Evolutionary conservation across 768 basidiomycete genomes (phyloP).

Genomic region (Trametes meyenii): DNA sequence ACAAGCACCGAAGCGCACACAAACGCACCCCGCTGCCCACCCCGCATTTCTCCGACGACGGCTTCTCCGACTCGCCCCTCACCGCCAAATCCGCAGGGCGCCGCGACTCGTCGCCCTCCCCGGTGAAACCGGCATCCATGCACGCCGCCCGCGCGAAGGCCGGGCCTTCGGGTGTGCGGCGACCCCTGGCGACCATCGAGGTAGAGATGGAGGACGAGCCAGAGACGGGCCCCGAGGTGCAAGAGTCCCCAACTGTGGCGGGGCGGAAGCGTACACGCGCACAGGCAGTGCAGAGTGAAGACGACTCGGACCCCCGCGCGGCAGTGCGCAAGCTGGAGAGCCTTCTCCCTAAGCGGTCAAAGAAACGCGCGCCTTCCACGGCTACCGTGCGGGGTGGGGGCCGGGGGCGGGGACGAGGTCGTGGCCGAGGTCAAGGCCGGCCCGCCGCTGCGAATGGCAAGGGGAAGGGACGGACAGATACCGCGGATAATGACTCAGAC

Average conservation of each 20-base stretch:
- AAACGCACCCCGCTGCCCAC: slow-evolving; percentile 30
- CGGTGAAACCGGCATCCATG: slow-evolving; percentile 21
- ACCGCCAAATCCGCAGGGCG: slow-evolving; percentile 10
- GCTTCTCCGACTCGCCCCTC: slow-evolving; percentile 20
- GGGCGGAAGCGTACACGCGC: slow-evolving; percentile 22
- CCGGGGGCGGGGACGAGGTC: slow-evolving; percentile 6
- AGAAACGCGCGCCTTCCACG: slow-evolving; percentile 1
- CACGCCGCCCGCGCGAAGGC: neutral
- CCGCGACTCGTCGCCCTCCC: slow-evolving; percentile 26
- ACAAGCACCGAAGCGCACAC: slow-evolving; percentile 27
- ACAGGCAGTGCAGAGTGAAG: slow-evolving; percentile 12
- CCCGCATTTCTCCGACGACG: slow-evolving; percentile 25
- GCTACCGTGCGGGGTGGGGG: neutral
- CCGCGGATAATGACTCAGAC: slow-evolving; percentile 3
- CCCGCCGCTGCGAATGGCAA: slow-evolving; percentile 3
- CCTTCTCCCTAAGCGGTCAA: slow-evolving; percentile 26
- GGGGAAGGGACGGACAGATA: slow-evolving; percentile 14
- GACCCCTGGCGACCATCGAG: slow-evolving; percentile 5
- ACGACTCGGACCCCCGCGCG: slow-evolving; percentile 21
- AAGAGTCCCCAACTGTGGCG: neutral
- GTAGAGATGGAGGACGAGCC: slow-evolving; percentile 8
- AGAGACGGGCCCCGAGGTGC: neutral
- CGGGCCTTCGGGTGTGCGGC: neutral
- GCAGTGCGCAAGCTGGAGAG: slow-evolving; percentile 25
- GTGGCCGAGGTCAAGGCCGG: slow-evolving; percentile 9